phyloP scores from a whole-genome alignment of 2,329 filamentous ascomycete species.

The Setomelanomma holmii region DNA sequence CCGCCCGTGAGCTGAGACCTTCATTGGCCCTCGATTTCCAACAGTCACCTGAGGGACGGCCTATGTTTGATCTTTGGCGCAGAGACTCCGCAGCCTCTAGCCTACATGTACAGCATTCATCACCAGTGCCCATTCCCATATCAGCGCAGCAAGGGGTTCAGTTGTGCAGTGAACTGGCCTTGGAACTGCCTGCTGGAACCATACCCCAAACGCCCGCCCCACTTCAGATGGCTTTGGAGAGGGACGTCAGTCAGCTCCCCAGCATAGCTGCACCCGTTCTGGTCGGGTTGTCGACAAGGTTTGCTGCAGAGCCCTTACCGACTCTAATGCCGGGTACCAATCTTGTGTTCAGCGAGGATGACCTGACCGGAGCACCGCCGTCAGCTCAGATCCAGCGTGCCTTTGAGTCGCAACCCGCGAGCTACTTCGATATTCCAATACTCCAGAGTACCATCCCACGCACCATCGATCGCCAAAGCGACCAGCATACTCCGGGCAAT shows the following conservation, averaged over 20 bases:
- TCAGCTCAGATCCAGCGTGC: not conserved
- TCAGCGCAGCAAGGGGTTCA: conserved; percentile 10
- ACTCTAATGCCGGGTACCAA: conserved; percentile 37
- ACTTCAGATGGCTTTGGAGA: conserved; percentile 27
- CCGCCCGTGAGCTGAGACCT: conserved; percentile 15
- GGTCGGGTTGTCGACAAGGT: not conserved
- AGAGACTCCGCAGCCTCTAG: conserved; percentile 22
- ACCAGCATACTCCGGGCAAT: not conserved
- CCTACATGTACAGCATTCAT: conserved; percentile 32
- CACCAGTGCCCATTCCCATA: conserved; percentile 36
- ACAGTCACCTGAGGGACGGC: conserved; percentile 28
- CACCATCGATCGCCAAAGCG: not conserved
- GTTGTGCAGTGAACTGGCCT: conserved; percentile 2
- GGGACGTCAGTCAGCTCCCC: conserved; percentile 14
- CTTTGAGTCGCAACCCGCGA: not conserved
- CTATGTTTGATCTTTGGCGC: conserved; percentile 31
- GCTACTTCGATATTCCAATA: conserved; percentile 17
- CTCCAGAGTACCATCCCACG: not conserved
- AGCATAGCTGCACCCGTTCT: conserved; percentile 7
- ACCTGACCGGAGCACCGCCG: not conserved
- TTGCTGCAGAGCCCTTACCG: conserved; percentile 11
- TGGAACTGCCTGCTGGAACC: conserved; percentile 28
- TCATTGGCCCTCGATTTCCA: conserved; percentile 38
- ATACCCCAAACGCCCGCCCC: conserved; percentile 38
- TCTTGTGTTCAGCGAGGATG: conserved; percentile 19